Percentiles rank a stretch among this genome's conserved stretches.
Conservation (phyloP, 495 filamentous ascomycete genomes). For the Tirmania nivea region DNA sequence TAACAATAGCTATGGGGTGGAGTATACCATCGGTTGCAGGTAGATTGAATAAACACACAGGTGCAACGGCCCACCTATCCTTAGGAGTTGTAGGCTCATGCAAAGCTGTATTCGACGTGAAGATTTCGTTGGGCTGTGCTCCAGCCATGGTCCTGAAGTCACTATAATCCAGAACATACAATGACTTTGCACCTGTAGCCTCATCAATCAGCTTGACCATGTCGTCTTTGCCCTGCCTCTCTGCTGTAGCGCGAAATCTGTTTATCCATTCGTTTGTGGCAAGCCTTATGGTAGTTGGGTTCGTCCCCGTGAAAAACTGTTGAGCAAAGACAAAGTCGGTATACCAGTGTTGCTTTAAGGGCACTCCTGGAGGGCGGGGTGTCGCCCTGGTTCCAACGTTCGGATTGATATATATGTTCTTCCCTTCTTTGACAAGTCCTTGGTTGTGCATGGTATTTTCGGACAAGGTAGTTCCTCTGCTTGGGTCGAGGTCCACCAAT, state of each 20-base stretch:
- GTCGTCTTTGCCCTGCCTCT: conserved; percentile 10
- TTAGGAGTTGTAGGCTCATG: background rate
- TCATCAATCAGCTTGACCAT: conserved; percentile 6
- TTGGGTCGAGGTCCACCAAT: no score
- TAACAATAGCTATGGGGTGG: conserved; percentile 27
- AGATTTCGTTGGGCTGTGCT: conserved; percentile 4
- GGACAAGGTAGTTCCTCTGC: no score
- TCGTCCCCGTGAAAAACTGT: conserved; percentile 28
- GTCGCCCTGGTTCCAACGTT: no score
- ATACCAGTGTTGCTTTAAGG: conserved; percentile 24
- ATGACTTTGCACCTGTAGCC: conserved; percentile 11
- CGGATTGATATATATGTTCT: no score
- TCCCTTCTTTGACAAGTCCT: no score
- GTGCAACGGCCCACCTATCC: conserved; percentile 15
- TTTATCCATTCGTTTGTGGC: conserved; percentile 20
- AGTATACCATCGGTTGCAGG: conserved; percentile 23
- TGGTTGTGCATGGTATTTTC: no score
- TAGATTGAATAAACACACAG: conserved; percentile 28
- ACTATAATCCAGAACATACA: conserved; percentile 28
- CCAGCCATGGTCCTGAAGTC: conserved; percentile 26
- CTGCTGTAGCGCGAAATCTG: conserved; percentile 22
- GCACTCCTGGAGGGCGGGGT: no score
- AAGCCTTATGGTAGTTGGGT: conserved; percentile 26
- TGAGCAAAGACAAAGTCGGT: conserved; percentile 30
- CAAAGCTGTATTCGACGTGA: conserved; percentile 6